Conservation (phyloP, 129 eudicot species). For the Saposhnikovia divaricata region DNA sequence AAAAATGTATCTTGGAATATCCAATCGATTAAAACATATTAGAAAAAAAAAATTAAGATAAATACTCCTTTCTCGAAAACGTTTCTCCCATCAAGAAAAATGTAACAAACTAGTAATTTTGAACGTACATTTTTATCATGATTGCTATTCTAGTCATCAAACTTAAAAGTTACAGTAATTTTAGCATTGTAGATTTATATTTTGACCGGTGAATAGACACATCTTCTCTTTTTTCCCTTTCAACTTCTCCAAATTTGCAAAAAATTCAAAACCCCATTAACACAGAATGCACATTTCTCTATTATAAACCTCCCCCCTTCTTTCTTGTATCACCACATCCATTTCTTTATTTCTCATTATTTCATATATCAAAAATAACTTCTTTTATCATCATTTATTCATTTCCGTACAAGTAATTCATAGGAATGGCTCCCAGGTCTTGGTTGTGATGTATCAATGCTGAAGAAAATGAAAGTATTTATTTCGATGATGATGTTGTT, state of each 20-base stretch:
- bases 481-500: conserved; percentile 22
- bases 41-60: too few relatives aligned
- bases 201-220: neutral
- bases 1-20: too few relatives aligned
- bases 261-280: neutral
- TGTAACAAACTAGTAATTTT: too few relatives aligned
- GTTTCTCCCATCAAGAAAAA: too few relatives aligned
- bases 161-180: too few relatives aligned
- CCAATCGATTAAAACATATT: too few relatives aligned
- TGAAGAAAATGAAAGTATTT: too few relatives aligned
- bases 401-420: neutral
- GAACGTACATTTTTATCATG: too few relatives aligned
- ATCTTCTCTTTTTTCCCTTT: neutral
- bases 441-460: conserved; percentile 28
- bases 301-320: neutral
- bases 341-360: neutral
- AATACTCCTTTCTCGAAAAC: too few relatives aligned
- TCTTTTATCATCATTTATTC: too few relatives aligned
- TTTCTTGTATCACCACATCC: neutral
- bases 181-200: too few relatives aligned
- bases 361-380: neutral
- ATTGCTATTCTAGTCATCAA: too few relatives aligned
- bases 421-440: conserved; percentile 51
- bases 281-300: neutral
- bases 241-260: neutral